Conservation (phyloP, 2,329 filamentous ascomycete species). For the Botrytis galanthina region DNA sequence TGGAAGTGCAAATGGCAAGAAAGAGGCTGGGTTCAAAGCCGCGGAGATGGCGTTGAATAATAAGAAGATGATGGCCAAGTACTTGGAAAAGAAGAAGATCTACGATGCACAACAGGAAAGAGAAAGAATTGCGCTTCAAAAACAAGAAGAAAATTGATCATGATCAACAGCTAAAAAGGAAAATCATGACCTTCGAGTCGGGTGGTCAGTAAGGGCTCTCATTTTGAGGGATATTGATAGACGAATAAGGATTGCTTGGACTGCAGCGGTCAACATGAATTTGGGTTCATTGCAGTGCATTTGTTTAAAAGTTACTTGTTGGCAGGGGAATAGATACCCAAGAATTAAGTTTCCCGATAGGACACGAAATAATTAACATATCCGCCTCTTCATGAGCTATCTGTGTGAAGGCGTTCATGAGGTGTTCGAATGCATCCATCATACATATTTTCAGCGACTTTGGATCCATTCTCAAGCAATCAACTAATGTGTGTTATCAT, state of each 20-base stretch:
- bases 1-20: slow-evolving; percentile 64
- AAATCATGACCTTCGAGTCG: neutral
- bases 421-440: slow-evolving; percentile 14
- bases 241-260: neutral
- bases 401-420: slow-evolving; percentile 6
- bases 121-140: slow-evolving; percentile 31
- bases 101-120: slow-evolving; percentile 41
- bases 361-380: neutral
- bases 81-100: slow-evolving; percentile 47
- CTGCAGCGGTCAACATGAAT: neutral
- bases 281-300: neutral
- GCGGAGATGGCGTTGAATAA: slow-evolving; percentile 63
- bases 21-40: slow-evolving; percentile 66
- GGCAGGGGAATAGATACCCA: neutral
- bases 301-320: neutral
- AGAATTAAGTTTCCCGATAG: neutral
- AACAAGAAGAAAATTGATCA: slow-evolving; percentile 3
- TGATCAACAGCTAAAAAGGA: neutral
- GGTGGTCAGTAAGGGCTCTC: neutral
- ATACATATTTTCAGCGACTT: slow-evolving; percentile 11
- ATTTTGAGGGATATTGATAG: neutral
- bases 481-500: slow-evolving; percentile 14
- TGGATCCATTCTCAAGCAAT: neutral
- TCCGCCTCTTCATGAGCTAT: neutral
- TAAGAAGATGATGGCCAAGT: slow-evolving; percentile 55